A percentile compares a stretch with the other conserved stretches of the same genome.
These are phyloP conservation scores for Colletotrichum chrysophilum DNA, from an alignment of 2,329 filamentous ascomycete species.

Conservation along the genomic window DNA sequence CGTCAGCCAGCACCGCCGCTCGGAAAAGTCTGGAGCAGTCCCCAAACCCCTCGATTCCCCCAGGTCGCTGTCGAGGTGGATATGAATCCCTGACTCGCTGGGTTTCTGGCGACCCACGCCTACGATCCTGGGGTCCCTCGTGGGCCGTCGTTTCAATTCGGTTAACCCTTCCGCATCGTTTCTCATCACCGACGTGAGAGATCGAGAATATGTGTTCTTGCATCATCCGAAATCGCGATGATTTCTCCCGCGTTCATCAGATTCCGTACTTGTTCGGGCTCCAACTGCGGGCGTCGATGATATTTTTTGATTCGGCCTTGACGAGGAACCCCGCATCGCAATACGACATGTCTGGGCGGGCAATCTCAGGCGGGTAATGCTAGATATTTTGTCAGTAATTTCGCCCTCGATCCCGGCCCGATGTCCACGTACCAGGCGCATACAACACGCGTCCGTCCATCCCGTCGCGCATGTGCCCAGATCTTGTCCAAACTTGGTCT, in stretches of 20 bases:
- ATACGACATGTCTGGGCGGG: slow-evolving; percentile 4
- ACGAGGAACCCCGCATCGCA: slow-evolving; percentile 17
- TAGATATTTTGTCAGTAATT: not conserved
- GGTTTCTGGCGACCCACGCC: not conserved
- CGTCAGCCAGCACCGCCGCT: not conserved
- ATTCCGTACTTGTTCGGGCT: not conserved
- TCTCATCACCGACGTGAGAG: not conserved
- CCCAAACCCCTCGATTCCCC: not conserved
- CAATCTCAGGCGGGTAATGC: slow-evolving; percentile 21
- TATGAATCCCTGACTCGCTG: not conserved
- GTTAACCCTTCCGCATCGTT: not conserved
- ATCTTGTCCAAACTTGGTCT: slow-evolving; percentile 21
- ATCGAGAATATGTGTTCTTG: not conserved
- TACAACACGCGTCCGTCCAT: slow-evolving; percentile 18
- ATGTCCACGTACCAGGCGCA: slow-evolving; percentile 12
- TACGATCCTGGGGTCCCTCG: not conserved
- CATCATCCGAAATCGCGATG: not conserved
- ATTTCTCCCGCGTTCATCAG: not conserved
- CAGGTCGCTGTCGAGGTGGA: not conserved
- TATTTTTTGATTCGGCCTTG: slow-evolving; percentile 8
- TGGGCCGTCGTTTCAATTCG: not conserved
- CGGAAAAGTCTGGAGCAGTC: not conserved
- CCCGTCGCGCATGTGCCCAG: slow-evolving; percentile 18
- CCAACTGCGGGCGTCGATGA: slow-evolving; percentile 2
- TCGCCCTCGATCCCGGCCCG: not conserved